Evolutionary conservation across 352 stramenopile genomes (phyloP), one percentile per base, ranked within the genome.

Genomic region (Globisporangium okanoganense): DNA sequence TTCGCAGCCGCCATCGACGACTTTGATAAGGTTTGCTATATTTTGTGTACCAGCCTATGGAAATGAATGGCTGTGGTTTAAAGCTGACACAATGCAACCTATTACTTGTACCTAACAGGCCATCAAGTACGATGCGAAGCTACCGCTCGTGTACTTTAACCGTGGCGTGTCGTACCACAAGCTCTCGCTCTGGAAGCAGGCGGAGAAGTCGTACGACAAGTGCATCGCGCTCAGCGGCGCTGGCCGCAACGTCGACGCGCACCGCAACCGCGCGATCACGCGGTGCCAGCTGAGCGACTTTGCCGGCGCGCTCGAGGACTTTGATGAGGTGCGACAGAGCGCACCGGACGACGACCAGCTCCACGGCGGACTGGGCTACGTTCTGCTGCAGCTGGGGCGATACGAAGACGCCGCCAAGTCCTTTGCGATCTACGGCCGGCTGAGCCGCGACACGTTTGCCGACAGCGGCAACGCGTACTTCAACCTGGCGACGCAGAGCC

Each of bases 401-500:
- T 89, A 90, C 36, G 73, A 87, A 41, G 72, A 87, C 29, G 83
- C 83, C 8, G 81, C 81, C 2, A 74, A 65, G 22, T 76, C 77
- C 27, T 92, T 92, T 45, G 76, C 78, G 9, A 75, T 71, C 7
- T 88, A 88, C 59, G 81, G 82, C 13, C 71, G 79, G 0, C 53
- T 85, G 9, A 84, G 71, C 44, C 73, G 77, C 29, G 79, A 92
- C 45, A 90, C 81, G 6, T 87, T 83, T 45, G 74, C 73, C 0
- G 83, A 92, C 54, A 86, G 76, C n/a, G 83, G 79, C 45, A 92
- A 91, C 49, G 79, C 81, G 3, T 88, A 88, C 63, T 90, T 90
- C 24, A 92, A 84, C 57, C 61, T 92, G 54, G 83, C 69, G 9
- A 76, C 67, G 16, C 72, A 68, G 35, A 69, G 56, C 12, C 54